These are phyloP conservation scores for Nicotiana sylvestris DNA, from an alignment of 257 asterid genomes.

Conservation along the genomic window DNA sequence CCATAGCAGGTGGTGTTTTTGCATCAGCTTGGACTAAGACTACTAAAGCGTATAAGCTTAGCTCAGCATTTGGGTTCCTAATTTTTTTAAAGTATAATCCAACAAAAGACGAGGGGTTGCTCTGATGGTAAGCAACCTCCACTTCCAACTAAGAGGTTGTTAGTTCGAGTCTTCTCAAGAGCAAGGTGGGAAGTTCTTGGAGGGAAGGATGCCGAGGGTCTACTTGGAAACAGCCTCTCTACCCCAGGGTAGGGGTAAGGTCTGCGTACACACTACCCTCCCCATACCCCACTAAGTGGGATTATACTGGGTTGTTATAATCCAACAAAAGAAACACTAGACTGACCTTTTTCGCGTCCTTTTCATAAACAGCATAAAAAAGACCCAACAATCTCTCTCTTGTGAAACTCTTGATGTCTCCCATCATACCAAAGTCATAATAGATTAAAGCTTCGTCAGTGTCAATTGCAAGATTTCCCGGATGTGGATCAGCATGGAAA, in stretches of 20 bases:
- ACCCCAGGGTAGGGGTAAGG: too few relatives aligned
- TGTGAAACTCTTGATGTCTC: slow-evolving; percentile 88
- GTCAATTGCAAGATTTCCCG: slow-evolving; percentile 95
- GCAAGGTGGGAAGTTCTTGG: too few relatives aligned
- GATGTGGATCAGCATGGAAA: slow-evolving; percentile 99
- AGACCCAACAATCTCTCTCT: slow-evolving; percentile 71
- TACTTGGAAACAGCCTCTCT: too few relatives aligned
- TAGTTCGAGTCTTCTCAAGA: too few relatives aligned
- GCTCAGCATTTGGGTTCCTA: not conserved
- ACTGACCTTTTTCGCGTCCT: slow-evolving; percentile 86
- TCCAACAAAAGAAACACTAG: not conserved
- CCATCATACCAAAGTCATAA: slow-evolving; percentile 99
- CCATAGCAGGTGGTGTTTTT: not conserved
- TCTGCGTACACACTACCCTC: too few relatives aligned
- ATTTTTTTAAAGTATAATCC: not conserved
- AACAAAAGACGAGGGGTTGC: not conserved
- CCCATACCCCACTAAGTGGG: too few relatives aligned
- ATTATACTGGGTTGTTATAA: not conserved
- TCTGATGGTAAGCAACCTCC: too few relatives aligned
- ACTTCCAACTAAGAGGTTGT: too few relatives aligned
- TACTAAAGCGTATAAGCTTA: not conserved
- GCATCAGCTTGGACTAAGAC: not conserved
- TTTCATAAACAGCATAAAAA: slow-evolving; percentile 93
- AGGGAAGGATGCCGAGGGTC: too few relatives aligned
- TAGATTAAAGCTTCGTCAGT: slow-evolving; percentile 86